These are phyloP conservation scores for Scutellaria baicalensis DNA, from an alignment of 257 asterid species.

Conservation along the genomic window DNA sequence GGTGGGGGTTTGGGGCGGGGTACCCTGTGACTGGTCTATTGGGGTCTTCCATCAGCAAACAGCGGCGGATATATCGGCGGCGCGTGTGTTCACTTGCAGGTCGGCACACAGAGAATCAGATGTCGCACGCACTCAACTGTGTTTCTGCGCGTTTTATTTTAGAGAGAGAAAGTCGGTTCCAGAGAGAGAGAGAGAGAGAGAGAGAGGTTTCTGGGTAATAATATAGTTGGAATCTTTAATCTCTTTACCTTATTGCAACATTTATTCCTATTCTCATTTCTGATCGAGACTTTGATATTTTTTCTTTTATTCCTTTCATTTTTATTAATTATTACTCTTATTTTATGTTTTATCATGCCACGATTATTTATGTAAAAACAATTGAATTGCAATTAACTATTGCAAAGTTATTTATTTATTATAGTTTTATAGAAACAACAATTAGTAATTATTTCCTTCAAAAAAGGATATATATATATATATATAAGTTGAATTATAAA, in stretches of 20 bases:
- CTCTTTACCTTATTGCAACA: background rate
- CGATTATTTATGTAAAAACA: too few species aligned
- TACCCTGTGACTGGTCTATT: slow-evolving; percentile 77
- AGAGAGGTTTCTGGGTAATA: background rate
- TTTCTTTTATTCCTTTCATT: too few species aligned
- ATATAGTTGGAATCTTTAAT: background rate
- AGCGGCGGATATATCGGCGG: slow-evolving; percentile 6
- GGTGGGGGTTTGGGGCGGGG: slow-evolving; percentile 43
- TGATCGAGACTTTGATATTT: background rate
- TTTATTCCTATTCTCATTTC: too few species aligned
- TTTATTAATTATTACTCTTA: too few species aligned
- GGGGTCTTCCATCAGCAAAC: slow-evolving; percentile 51
- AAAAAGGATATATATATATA: too few species aligned
- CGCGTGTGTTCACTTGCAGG: background rate
- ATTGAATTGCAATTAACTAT: too few species aligned
- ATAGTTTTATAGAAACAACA: too few species aligned
- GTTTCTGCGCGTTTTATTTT: background rate
- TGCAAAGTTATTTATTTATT: too few species aligned
- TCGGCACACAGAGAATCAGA: slow-evolving; percentile 4
- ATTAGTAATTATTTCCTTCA: too few species aligned
- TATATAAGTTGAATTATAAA: too few species aligned
- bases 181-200: background rate
- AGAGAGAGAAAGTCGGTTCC: background rate
- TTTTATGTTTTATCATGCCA: too few species aligned
- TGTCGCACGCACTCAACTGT: background rate